These are phyloP conservation scores for Thraustochytrium striatum DNA, from an alignment of 352 stramenopile genomes.

Conservation along the genomic window DNA sequence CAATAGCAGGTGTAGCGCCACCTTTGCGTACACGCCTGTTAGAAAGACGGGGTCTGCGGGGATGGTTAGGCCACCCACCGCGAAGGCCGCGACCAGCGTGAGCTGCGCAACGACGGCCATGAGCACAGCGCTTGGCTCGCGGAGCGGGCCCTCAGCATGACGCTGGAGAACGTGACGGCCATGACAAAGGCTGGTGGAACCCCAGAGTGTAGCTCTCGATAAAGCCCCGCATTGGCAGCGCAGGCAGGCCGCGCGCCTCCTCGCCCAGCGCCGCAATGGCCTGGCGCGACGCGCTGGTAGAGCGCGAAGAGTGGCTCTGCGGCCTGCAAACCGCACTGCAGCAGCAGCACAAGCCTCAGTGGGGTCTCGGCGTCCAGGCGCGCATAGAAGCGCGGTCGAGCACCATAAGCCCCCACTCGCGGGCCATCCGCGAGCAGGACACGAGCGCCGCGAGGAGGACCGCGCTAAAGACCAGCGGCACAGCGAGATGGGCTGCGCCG, in stretches of 20 bases:
- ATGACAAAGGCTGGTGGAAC: background rate
- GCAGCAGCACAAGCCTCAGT: background rate
- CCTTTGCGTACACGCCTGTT: background rate
- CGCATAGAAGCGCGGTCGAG: background rate
- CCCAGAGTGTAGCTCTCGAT: background rate
- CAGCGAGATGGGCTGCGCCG: background rate
- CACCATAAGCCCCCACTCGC: background rate
- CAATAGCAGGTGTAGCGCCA: background rate
- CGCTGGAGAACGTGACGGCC: background rate
- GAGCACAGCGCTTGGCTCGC: background rate
- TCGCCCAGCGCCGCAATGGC: background rate
- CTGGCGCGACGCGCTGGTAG: background rate
- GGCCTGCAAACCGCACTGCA: background rate
- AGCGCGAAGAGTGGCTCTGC: background rate
- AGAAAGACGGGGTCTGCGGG: background rate
- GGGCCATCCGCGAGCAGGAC: background rate
- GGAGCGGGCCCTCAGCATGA: background rate
- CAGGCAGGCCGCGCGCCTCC: background rate
- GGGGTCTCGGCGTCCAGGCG: background rate
- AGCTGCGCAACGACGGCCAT: background rate
- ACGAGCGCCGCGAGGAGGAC: background rate
- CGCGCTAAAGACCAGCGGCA: background rate
- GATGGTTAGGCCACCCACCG: background rate
- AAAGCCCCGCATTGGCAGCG: background rate
- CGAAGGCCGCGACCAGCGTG: background rate